A percentile compares a stretch with the other conserved stretches of the same genome.
Evolutionary conservation across 208 protist species (phyloP).

Genomic region (Leishmania arabica): DNA sequence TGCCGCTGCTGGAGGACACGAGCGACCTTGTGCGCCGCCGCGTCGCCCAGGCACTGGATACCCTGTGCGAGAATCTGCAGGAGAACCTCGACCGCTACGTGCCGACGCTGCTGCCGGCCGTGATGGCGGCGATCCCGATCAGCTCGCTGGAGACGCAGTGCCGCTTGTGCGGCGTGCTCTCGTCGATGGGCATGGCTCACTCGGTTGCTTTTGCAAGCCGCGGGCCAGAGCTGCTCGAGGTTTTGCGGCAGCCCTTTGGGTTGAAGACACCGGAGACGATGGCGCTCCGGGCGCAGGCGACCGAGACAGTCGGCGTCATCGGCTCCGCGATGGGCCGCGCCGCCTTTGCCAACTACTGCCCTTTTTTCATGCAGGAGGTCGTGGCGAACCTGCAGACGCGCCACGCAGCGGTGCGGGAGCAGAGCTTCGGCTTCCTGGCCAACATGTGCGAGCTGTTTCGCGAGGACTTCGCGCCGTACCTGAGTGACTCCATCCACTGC

Average conservation of each 20-base stretch:
- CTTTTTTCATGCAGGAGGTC: constrained; percentile 72
- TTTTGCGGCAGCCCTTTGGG: constrained; percentile 68
- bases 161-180: constrained; percentile 70
- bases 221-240: constrained; percentile 59
- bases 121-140: constrained; percentile 57
- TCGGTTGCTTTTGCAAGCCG: constrained; percentile 54
- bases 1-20: constrained; percentile 65
- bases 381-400: constrained; percentile 59
- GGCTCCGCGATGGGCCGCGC: constrained; percentile 73
- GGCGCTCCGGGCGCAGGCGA: constrained; percentile 76
- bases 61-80: constrained; percentile 77
- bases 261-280: constrained; percentile 51
- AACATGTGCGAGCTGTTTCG: constrained; percentile 82
- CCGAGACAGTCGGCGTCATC: constrained; percentile 81
- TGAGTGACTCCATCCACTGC: constrained; percentile 64
- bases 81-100: constrained; percentile 86
- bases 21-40: constrained; percentile 70
- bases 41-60: constrained; percentile 74
- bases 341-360: constrained; percentile 65
- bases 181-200: constrained; percentile 72
- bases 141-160: constrained; percentile 73
- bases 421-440: constrained; percentile 84
- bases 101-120: constrained; percentile 48
- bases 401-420: constrained; percentile 68
- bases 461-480: constrained; percentile 60